Evolutionary conservation across 768 basidiomycete genomes (phyloP).

Genomic region (Ramaria sp.): DNA sequence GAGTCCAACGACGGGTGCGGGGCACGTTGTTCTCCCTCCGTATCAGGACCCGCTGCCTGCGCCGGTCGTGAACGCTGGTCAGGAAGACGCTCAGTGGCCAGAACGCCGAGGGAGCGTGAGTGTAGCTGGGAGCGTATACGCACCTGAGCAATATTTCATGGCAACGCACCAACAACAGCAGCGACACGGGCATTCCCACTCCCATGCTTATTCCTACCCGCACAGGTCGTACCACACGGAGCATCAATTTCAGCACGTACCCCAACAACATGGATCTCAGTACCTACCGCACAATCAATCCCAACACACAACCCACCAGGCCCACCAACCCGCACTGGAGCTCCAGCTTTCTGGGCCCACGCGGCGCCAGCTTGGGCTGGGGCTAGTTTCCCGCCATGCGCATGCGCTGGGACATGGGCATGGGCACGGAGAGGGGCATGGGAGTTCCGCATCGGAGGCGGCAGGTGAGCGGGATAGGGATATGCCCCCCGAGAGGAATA

Average conservation of each 20-base stretch:
- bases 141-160: background rate
- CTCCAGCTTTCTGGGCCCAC: conserved; percentile 18
- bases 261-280: conserved; percentile 35
- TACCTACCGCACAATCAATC: conserved; percentile 24
- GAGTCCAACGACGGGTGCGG: background rate
- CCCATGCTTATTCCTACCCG: background rate
- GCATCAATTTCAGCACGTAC: no score
- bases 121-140: background rate
- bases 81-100: background rate
- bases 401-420: background rate
- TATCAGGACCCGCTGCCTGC: background rate
- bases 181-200: background rate
- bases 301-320: conserved; percentile 23
- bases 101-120: background rate
- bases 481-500: conserved; percentile 26
- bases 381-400: background rate
- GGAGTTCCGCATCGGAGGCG: background rate
- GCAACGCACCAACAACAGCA: background rate
- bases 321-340: conserved; percentile 14
- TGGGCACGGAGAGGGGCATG: background rate
- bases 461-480: background rate
- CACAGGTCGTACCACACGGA: background rate
- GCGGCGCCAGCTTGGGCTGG: conserved; percentile 19
- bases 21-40: background rate
- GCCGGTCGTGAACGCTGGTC: background rate